These are phyloP conservation scores for Talinum fruticosum DNA, from an alignment of 148 eudicot genomes.

Conservation along the genomic window DNA sequence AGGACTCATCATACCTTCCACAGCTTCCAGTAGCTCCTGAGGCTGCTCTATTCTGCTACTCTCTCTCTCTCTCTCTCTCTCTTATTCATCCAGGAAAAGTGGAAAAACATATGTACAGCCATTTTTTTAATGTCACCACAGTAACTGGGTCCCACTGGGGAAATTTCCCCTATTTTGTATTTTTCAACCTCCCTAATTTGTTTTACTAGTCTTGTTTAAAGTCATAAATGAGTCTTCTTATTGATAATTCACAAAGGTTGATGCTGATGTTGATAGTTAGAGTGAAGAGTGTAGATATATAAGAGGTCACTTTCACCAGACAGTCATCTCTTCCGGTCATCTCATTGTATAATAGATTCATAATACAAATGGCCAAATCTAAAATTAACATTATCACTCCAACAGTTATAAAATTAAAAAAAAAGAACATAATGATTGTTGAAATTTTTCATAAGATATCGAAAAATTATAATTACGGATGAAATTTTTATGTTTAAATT, in stretches of 20 bases:
- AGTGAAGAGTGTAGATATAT: neutral
- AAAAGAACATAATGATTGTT: no score
- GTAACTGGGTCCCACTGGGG: slow-evolving; percentile 14
- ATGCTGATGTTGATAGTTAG: neutral
- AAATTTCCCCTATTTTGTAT: slow-evolving; percentile 15
- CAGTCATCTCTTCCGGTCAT: neutral
- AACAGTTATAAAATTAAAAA: no score
- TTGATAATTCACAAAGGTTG: neutral
- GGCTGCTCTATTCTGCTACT: neutral
- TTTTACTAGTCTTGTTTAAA: no score
- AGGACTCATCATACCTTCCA: neutral
- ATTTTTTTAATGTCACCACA: neutral
- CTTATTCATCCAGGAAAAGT: neutral
- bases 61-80: neutral
- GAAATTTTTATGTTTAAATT: no score
- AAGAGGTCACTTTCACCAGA: neutral
- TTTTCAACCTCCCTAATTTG: no score
- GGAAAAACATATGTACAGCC: neutral
- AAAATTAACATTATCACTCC: no score
- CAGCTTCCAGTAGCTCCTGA: neutral
- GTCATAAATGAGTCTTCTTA: no score
- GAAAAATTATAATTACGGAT: no score
- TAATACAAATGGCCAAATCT: neutral
- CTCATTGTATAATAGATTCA: no score
- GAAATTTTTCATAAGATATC: no score